Percentiles rank a stretch among this genome's conserved stretches.
These are phyloP conservation scores for Chlorella sp. DNA, from an alignment of 139 green algal species.

Conservation along the genomic window DNA sequence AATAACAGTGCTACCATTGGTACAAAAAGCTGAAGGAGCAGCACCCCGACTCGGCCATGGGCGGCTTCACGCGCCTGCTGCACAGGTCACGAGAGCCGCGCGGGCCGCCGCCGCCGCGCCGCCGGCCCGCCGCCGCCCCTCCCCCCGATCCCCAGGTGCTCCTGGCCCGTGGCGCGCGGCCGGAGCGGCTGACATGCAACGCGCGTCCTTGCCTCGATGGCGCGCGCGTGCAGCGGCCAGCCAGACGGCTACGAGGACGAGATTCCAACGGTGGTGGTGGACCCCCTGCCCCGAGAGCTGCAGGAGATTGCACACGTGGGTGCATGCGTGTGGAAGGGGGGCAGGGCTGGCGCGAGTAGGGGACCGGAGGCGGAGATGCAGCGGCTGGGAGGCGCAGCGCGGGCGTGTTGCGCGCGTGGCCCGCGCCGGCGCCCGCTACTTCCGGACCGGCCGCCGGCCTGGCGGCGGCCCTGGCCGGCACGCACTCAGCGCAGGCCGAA, in stretches of 20 bases:
- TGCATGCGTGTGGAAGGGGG: not conserved
- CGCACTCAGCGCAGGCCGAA: not conserved
- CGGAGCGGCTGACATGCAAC: not conserved
- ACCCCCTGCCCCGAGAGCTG: slow-evolving; percentile 49
- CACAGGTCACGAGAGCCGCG: slow-evolving; percentile 35
- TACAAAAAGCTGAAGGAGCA: slow-evolving; percentile 53
- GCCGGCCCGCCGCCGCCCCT: not conserved
- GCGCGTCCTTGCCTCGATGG: not conserved
- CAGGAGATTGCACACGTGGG: slow-evolving; percentile 35
- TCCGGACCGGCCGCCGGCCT: not conserved
- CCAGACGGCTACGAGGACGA: slow-evolving; percentile 67
- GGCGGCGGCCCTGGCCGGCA: not conserved
- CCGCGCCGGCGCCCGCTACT: not conserved
- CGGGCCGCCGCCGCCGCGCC: too few relatives aligned
- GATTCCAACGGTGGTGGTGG: slow-evolving; percentile 78
- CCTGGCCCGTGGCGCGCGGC: too few relatives aligned
- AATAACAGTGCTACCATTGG: slow-evolving; percentile 56
- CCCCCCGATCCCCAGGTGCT: not conserved
- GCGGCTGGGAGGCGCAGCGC: too few relatives aligned
- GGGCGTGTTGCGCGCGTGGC: not conserved
- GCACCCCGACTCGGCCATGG: slow-evolving; percentile 57
- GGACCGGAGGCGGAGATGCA: not conserved
- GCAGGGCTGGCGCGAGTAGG: not conserved
- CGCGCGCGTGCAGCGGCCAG: slow-evolving; percentile 32
- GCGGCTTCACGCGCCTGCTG: slow-evolving; percentile 74